Conservation (phyloP, 805 yeast species). For the Ogataea nitratoaversa region DNA sequence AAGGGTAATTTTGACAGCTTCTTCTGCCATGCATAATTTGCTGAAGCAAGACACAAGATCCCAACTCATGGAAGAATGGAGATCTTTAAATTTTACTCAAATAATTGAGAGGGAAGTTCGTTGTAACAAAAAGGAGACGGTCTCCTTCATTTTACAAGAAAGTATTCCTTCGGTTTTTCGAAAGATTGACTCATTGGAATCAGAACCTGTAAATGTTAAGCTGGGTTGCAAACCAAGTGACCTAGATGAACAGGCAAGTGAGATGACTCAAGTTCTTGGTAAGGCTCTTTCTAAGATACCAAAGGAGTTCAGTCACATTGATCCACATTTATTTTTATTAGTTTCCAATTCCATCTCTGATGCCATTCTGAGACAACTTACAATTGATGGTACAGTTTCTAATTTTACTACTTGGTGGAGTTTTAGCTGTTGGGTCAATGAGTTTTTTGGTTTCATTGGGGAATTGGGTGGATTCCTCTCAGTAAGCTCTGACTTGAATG, state of each 20-base stretch:
- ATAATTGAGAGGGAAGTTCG: conserved; percentile 15
- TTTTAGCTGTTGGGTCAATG: conserved; percentile 71
- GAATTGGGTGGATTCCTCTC: conserved; percentile 55
- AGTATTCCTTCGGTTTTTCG: conserved; percentile 29
- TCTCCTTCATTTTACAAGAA: conserved; percentile 32
- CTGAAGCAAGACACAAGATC: conserved; percentile 35
- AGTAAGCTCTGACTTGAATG: conserved; percentile 5
- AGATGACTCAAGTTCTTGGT: conserved; percentile 15
- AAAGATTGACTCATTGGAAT: conserved; percentile 5
- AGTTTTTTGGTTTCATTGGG: conserved; percentile 62
- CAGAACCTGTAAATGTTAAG: too few relatives aligned
- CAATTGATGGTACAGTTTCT: conserved; percentile 47
- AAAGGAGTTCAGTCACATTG: conserved; percentile 40
- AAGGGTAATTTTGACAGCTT: conserved; percentile 23
- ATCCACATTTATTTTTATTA: conserved; percentile 53
- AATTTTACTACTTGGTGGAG: conserved; percentile 76
- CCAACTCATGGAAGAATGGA: conserved; percentile 26
- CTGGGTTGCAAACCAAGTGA: too few relatives aligned
- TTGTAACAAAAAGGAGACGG: conserved; percentile 14
- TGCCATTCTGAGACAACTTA: conserved; percentile 57
- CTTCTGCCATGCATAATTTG: conserved; percentile 40
- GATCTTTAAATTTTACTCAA: conserved; percentile 35
- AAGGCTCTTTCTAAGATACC: conserved; percentile 17
- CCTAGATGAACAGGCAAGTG: conserved; percentile 7
- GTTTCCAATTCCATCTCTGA: conserved; percentile 52